phyloP scores from a whole-genome alignment of 148 eudicot genomes.

The Cornus kousa region DNA sequence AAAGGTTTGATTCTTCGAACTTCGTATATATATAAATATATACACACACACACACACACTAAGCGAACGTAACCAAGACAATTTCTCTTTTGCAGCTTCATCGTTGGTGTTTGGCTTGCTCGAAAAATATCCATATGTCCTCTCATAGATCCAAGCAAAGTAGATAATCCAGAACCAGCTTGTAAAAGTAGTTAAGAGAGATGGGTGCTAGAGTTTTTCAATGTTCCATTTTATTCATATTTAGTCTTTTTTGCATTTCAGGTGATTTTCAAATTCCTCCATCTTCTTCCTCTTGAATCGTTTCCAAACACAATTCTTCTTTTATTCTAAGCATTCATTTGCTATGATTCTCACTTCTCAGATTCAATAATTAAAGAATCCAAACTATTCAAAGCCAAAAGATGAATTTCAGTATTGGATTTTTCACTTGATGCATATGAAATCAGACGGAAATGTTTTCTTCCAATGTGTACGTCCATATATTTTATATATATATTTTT shows the following conservation, averaged over 20 bases:
- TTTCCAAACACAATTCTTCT: not conserved
- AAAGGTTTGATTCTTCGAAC: conserved; percentile 71
- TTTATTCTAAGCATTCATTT: no score
- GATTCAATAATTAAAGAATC: not conserved
- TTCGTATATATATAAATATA: conserved; percentile 37
- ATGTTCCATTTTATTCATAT: conserved; percentile 36
- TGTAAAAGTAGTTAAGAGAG: conserved; percentile 10
- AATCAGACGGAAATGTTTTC: no score
- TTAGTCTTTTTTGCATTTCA: conserved; percentile 44
- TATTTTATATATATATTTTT: no score
- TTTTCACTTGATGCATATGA: no score
- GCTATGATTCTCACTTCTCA: not conserved
- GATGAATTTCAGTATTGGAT: no score
- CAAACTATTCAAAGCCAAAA: no score
- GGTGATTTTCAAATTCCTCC: conserved; percentile 39
- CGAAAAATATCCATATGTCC: conserved; percentile 16
- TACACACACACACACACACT: no score
- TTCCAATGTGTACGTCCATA: no score
- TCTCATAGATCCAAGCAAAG: not conserved
- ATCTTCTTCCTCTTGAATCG: not conserved
- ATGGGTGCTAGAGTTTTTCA: conserved; percentile 39
- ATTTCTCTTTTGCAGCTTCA: conserved; percentile 41
- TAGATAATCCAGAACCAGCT: not conserved
- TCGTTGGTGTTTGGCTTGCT: conserved; percentile 22
- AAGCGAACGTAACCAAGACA: conserved; percentile 25